phyloP scores from a whole-genome alignment of 805 yeast genomes.

The Citeromyces nyonsensis region DNA sequence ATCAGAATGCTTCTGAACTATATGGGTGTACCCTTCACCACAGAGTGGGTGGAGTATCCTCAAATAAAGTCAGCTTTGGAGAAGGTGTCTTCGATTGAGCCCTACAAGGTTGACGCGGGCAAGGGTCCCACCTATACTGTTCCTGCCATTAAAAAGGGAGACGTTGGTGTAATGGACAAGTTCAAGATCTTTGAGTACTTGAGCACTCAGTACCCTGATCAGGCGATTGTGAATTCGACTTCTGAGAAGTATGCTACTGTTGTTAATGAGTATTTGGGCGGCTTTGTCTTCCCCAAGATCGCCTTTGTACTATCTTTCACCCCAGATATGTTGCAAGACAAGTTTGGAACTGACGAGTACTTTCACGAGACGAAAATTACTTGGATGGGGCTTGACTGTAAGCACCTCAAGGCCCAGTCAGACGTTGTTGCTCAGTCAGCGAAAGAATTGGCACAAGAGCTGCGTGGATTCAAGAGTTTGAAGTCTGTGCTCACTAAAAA shows the following conservation, averaged over 20 bases:
- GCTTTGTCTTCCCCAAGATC: not conserved
- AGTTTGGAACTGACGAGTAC: slow-evolving; percentile 1
- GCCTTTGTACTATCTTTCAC: not conserved
- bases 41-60: slow-evolving; percentile 1
- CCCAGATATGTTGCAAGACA: not conserved
- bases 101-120: too few relatives aligned
- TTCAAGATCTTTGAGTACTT: too few relatives aligned
- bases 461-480: too few relatives aligned
- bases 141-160: too few relatives aligned
- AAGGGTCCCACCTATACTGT: too few relatives aligned
- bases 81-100: not conserved
- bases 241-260: not conserved
- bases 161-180: too few relatives aligned
- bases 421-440: too few relatives aligned
- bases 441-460: too few relatives aligned
- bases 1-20: slow-evolving; percentile 2
- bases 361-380: slow-evolving; percentile 1
- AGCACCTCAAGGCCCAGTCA: not conserved
- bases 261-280: slow-evolving; percentile 1
- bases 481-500: too few relatives aligned
- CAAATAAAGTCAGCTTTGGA: slow-evolving; percentile 1
- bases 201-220: not conserved
- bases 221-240: not conserved
- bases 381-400: slow-evolving; percentile 1
- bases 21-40: slow-evolving; percentile 1